Evolutionary conservation across 805 yeast genomes (phyloP), one percentile per base, ranked within the genome.

Genomic region (Wickerhamomyces canadensis): DNA sequence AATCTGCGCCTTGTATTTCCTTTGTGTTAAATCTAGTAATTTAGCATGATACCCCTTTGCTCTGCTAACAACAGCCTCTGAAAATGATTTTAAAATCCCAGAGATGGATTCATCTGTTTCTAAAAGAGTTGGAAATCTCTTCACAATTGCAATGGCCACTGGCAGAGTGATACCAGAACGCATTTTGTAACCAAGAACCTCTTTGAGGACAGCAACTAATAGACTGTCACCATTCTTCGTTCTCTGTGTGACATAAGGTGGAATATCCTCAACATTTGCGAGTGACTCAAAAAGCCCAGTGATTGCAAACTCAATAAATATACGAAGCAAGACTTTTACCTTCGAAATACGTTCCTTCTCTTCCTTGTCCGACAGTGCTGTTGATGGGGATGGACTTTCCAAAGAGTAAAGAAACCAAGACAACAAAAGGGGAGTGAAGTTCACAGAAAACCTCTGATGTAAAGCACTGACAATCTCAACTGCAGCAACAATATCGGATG

Each of bases 401-500:
- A 76, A 55, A n/a, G 62, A 62, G 17, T 61, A 55, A 4, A 69
- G 58, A 38, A 74, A 65, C 46, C 65, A 58, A 6, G 64, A 56
- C 40, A 73, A 58, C 24, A 78, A 51, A 10, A 43, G 52, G 1
- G 76, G 72, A 0, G 89, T 72, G 55, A 84, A 82, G 3, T 57
- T 46, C 0, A 44, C 36, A 3, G 64, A 51, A 52, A 88, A 87
- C 38, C 96, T 65, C 57, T 84, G 95, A 60, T 87, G 95, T 15
- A 88, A 60, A 0, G 78, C 80, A 27, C 86, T 74, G 0, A 80
- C 67, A 2, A 87, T 70, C 47, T 81, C 88, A 19, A 80, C 69
- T 2, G 80, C 78, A 0, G 91, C 78, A 13, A 49, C 43, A 2
- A 84, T 55, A 52, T 86, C 95, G 8, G 70, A 78, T 7, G 60